These are phyloP conservation scores for Alternaria metachromatica DNA, from an alignment of 2,329 filamentous ascomycete species.

Conservation along the genomic window DNA sequence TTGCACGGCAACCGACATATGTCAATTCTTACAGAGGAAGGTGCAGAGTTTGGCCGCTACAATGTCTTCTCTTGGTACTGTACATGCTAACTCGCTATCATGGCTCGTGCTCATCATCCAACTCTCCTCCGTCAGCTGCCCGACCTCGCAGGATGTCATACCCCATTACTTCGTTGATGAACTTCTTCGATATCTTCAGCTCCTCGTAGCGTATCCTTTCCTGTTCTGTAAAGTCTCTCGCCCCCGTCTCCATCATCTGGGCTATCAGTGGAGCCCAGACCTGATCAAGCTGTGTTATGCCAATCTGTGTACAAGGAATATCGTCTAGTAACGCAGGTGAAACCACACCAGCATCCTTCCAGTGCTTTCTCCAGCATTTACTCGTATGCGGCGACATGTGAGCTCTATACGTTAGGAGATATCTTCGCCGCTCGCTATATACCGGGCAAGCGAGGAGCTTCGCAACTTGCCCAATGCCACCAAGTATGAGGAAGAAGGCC, in stretches of 20 bases:
- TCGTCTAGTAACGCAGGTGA: constrained; percentile 45
- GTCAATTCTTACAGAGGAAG: not conserved
- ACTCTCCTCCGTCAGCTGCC: constrained; percentile 32
- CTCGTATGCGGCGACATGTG: constrained; percentile 46
- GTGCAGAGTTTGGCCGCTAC: constrained; percentile 5
- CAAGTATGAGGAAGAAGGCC: constrained; percentile 45
- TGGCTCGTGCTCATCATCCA: constrained; percentile 30
- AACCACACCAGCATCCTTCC: constrained; percentile 43
- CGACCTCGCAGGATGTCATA: constrained; percentile 45
- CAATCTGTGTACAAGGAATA: constrained; percentile 45
- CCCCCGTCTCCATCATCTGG: constrained; percentile 40
- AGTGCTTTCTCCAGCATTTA: constrained; percentile 42
- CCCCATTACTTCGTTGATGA: constrained; percentile 46
- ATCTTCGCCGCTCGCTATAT: constrained; percentile 40
- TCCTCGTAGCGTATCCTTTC: constrained; percentile 39
- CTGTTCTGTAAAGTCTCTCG: constrained; percentile 38
- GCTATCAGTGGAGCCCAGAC: constrained; percentile 44
- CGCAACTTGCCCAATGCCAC: constrained; percentile 44
- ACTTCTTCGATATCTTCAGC: constrained; percentile 36
- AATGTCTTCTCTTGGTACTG: not conserved
- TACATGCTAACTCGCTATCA: constrained; percentile 6
- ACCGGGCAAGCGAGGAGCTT: constrained; percentile 43
- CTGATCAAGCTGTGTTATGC: constrained; percentile 45
- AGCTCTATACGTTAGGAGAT: constrained; percentile 43
- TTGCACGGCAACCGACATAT: constrained; percentile 19